phyloP scores from a whole-genome alignment of 2,329 filamentous ascomycete species.

The Aureobasidium lini region DNA sequence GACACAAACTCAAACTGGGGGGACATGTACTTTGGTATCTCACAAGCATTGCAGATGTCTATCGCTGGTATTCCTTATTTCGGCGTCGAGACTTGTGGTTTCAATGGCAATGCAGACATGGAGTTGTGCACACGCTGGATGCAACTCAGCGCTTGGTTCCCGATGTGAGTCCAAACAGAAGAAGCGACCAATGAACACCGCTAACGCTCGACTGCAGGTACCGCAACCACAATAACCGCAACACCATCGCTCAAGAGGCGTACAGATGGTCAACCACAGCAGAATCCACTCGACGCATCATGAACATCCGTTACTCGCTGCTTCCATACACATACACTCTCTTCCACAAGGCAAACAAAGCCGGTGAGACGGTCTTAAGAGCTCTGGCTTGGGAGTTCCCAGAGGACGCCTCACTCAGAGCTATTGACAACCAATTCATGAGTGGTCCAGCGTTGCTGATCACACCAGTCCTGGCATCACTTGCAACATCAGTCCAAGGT shows the following conservation, averaged over 20 bases:
- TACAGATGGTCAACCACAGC: slow-evolving; percentile 23
- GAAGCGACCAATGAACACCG: too few species aligned
- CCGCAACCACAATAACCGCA: slow-evolving; percentile 23
- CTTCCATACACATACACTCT: slow-evolving; percentile 24
- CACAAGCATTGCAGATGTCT: slow-evolving; percentile 19
- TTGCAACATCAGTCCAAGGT: slow-evolving; percentile 21
- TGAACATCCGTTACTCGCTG: slow-evolving; percentile 23
- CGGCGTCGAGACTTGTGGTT: slow-evolving; percentile 22
- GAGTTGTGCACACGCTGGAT: slow-evolving; percentile 20
- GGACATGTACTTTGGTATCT: slow-evolving; percentile 21
- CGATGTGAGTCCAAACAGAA: slow-evolving; percentile 11
- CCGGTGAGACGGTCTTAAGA: slow-evolving; percentile 21
- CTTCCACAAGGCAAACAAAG: slow-evolving; percentile 21
- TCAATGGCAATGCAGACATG: slow-evolving; percentile 20
- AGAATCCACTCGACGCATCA: slow-evolving; percentile 21
- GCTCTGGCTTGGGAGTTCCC: slow-evolving; percentile 24
- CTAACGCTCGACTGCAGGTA: slow-evolving; percentile 12
- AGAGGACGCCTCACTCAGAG: slow-evolving; percentile 20
- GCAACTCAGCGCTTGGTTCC: slow-evolving; percentile 23
- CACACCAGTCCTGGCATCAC: slow-evolving; percentile 21
- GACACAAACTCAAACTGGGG: slow-evolving; percentile 17
- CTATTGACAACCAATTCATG: slow-evolving; percentile 25
- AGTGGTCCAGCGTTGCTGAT: slow-evolving; percentile 21
- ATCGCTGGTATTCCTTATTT: slow-evolving; percentile 22
- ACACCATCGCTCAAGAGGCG: slow-evolving; percentile 23